Evolutionary conservation across 2,329 filamentous ascomycete genomes (phyloP), one percentile per base, ranked within the genome.

Genomic region (Aspergillus jensenii): DNA sequence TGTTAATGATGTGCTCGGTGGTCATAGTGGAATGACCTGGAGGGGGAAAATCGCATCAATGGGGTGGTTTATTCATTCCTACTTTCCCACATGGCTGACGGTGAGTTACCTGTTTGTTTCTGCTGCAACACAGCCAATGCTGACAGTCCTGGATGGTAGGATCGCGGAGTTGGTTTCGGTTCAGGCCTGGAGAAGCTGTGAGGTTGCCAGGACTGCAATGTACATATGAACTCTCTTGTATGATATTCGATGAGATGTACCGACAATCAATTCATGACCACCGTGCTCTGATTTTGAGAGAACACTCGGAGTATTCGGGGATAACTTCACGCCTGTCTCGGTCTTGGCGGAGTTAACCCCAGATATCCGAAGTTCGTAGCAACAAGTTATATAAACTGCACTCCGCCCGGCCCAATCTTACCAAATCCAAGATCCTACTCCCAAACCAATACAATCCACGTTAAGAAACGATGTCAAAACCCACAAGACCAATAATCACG

Each of bases 1-100:
- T 6, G 68, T 65, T 14, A 52, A 57, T 25, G 67, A 69, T 56
- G 57, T 70, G 15, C 60, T 69, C 15, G 59, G 59, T 14, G 66
- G 67, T 7, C 35, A 47, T 6, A 65, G 19, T 25, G 67, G 66
- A 3, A 27, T 59, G 33, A 55, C 60, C 7, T 68, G 62, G 62
- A 61, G 57, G 43, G 67, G 66, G 4, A 64, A 55, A 43, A 49
- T 62, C 40, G 55, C 63, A 2, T 59, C 56, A 1, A 35, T 63
- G 19, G 52, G 25, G 8, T 56, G 59, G 49, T 59, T 59, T 27
- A 9, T 59, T 11, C 17, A 33, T 2, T 46, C 56, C 0, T 60
- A 60, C 31, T 9, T 63, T 31, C 64, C 63, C 3, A 47, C 33
- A 0, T 65, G 61, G 59, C 2, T 66, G 19, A 17, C 60, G 39